phyloP scores from a whole-genome alignment of 441 rosid species.

The Adansonia rubrostipa region DNA sequence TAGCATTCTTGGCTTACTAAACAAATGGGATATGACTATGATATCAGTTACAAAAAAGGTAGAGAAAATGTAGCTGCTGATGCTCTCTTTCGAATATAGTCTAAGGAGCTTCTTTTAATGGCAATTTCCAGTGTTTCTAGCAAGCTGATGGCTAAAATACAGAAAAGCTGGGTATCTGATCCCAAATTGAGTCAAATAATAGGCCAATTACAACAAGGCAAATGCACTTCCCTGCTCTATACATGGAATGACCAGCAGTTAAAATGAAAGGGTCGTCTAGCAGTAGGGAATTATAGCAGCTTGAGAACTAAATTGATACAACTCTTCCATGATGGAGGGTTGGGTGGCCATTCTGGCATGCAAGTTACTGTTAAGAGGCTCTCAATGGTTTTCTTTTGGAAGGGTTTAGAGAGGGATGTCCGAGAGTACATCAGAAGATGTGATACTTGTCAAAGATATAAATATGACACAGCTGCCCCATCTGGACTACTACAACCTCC shows the following conservation, averaged over 20 bases:
- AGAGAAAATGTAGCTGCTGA: not conserved
- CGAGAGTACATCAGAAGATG: not conserved
- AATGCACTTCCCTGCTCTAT: not conserved
- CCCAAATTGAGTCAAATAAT: too few relatives aligned
- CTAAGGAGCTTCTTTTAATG: not conserved
- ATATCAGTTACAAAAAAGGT: not conserved
- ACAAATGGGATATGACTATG: not conserved
- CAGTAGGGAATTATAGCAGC: not conserved
- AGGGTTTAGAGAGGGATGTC: too few relatives aligned
- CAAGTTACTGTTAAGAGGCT: too few relatives aligned
- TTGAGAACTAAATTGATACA: not conserved
- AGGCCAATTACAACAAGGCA: not conserved
- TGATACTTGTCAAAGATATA: not conserved
- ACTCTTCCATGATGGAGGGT: too few relatives aligned
- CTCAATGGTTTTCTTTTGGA: too few relatives aligned
- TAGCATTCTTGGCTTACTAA: not conserved
- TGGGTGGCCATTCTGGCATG: too few relatives aligned
- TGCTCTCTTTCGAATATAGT: not conserved
- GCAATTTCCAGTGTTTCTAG: not conserved
- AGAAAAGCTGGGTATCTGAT: not conserved
- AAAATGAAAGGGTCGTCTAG: not conserved
- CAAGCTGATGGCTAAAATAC: not conserved
- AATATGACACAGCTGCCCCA: not conserved
- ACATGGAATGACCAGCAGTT: not conserved
- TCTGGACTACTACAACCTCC: not conserved